These are phyloP conservation scores for Xenoacremonium recifei DNA, from an alignment of 2,329 filamentous ascomycete species.

Conservation along the genomic window DNA sequence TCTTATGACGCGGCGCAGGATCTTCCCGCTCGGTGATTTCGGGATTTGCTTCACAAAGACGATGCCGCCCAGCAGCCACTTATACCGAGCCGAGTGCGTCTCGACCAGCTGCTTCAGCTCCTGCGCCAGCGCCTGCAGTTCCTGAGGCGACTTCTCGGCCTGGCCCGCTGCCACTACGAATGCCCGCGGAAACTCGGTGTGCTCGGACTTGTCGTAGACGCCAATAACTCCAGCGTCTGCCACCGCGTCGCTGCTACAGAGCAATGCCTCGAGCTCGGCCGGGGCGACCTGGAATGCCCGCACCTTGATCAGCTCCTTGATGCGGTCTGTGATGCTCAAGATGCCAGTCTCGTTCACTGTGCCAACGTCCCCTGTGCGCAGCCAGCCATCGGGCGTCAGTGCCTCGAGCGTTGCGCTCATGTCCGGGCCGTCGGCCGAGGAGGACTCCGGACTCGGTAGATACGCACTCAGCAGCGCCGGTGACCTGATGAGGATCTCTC, in stretches of 20 bases:
- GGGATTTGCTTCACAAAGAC: constrained; percentile 66
- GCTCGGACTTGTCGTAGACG: constrained; percentile 51
- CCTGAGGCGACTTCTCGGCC: constrained; percentile 29
- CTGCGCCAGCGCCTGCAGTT: constrained; percentile 44
- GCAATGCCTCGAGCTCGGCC: constrained; percentile 43
- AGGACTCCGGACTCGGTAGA: constrained; percentile 53
- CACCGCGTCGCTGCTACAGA: constrained; percentile 42
- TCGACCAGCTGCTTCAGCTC: constrained; percentile 59
- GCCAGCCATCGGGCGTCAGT: constrained; percentile 58
- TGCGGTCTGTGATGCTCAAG: constrained; percentile 68
- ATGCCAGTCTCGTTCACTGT: constrained; percentile 53
- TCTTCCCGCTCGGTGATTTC: constrained; percentile 63
- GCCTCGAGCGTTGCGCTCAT: constrained; percentile 37
- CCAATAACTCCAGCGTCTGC: constrained; percentile 66
- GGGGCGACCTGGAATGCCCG: constrained; percentile 60
- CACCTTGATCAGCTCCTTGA: constrained; percentile 67
- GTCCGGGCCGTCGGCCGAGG: constrained; percentile 22
- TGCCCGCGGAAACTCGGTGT: constrained; percentile 62
- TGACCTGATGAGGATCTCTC: constrained; percentile 64
- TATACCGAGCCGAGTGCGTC: constrained; percentile 59
- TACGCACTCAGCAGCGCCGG: constrained; percentile 69
- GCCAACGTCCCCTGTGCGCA: constrained; percentile 70
- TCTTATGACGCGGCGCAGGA: constrained; percentile 42
- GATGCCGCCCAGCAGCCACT: constrained; percentile 70
- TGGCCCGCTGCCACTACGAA: constrained; percentile 50